Evolutionary conservation across 108 stramenopile species (phyloP), one percentile per base, ranked within the genome.

Genomic region (Skeletonema menzelii): DNA sequence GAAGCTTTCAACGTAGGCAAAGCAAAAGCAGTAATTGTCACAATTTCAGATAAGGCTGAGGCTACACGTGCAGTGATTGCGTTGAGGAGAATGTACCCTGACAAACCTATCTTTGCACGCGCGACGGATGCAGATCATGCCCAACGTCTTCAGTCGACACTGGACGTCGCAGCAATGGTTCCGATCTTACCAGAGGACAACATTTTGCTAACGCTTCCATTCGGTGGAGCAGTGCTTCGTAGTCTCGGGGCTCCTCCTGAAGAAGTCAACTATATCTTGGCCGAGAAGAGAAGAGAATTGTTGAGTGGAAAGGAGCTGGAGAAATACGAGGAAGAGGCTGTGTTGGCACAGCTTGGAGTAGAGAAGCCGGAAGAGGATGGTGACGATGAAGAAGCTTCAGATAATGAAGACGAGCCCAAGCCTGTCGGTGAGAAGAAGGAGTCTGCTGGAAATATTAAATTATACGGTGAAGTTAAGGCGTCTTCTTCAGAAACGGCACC

Each of bases 171-270:
- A 20, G 95, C 97, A 4, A 97, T 97, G 96, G 95, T 97, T 44
- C 97, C 97, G 8, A 91, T 96, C 30, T 83, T 97, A 2, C 97
- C 97, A 42, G 97, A 98, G 60, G 97, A 98, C 69, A 94, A 90
- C 65, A 63, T 95, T 34, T 75, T 98, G 71, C 75, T 98, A 62
- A 93, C 96, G 19, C 89, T 98, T 37, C 97, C 97, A 26, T 97
- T 98, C 81, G 97, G 91, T 30, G 97, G 93, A 55, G 96, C 95
- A 10, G 96, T 98, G 28, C 82, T 98, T 67, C 82, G 85, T 53
- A 83, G 87, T 67, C 67, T 95, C 17, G 94, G 91, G 27, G 87
- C 84, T 26, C 69, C 87, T 0, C 77, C 86, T 24, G 94, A 95
- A 75, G 94, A 95, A 72, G 91, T 92, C 26, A 90, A 91, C 59